Base-by-base conservation (phyloP, 2,329 filamentous ascomycete genomes). In the Monosporascus sp. region DNA sequence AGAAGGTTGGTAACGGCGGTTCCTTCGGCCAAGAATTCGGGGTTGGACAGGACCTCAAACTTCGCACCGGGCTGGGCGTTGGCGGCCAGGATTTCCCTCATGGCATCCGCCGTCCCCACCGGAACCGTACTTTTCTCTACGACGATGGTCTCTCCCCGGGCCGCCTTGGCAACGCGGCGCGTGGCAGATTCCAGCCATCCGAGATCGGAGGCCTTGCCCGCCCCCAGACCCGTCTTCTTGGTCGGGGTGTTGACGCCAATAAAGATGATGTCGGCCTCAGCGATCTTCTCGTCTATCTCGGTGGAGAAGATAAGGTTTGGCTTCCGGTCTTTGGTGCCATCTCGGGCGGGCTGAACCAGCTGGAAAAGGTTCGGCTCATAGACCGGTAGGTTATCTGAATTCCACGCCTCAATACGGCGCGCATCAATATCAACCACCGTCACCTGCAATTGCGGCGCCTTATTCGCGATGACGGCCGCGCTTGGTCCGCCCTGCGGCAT, bases 101-200 rank as follows among this genome's bases (percentile, higher is more conserved):
- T 83, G 34, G 84, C 80, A 60, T 89, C 80, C 2, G 87, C 86
- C 5, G 88, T 91, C 56, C 85, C 77, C 67, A 86, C 90, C 3
- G 89, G 89, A 26, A 92, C 89, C 0, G 89, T 93, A 52, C 84
- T 88, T 74, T 92, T 93, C 73, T 92, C 88, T 20, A 92, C 88
- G 49, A 93, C 83, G 52, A 92, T 88, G 52, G 86, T 83, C 48
- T 85, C 85, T 19, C 79, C 74, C 31, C 79, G 83, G 3, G 88
- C 86, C 56, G 85, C 76, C 59, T 81, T 75, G 9, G 87, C 88
- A 36, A 92, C 85, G 52, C 83, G 82, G 49, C 80, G 77, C 1
- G 83, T 84, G 6, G 87, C 88, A 19, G 82, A 82, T 67, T 92
- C 88, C 26, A 92, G 81, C 11, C 84, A 83, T 1, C 82, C 83